Base-by-base conservation (phyloP, 139 green algal genomes). In the Asterochloris erici region DNA sequence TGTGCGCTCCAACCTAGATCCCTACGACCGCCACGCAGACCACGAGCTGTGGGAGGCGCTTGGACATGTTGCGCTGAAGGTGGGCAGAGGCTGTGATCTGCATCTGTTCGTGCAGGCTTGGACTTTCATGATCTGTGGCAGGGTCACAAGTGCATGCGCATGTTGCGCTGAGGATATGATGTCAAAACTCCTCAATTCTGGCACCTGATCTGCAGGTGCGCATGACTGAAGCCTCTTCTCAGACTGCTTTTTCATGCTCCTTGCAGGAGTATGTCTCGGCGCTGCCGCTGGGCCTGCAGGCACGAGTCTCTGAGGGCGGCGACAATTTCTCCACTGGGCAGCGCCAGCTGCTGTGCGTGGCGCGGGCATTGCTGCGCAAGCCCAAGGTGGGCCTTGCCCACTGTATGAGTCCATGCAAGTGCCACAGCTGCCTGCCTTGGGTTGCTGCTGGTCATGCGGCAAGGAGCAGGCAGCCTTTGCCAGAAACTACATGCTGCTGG, bases 281-380 rank as follows among this genome's bases (percentile, higher is more conserved):
- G 71, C 78, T 76, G 73, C 79, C 27, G 69, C 86, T 92, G 0
- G 95, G 95, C 14, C 86, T 99, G 79, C 89, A 96, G 64, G 83
- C 91, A 0, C 74, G 82, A 68, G 88, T 98, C 77, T 83, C 93
- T 74, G 96, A 98, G 84, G 90, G 86, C 12, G 96, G 96, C 28
- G 85, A 90, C 78, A 97, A 97, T 84, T 82, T 98, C 14, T 92
- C 83, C 68, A 87, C 92, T 27, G 96, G 96, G 11, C 93, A 98
- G 89, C 84, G 92, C 0, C 96, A 98, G 91, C 90, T 98, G 76
- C 88, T 98, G 60, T 98, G 95, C 89, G 84, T 99, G 38, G 95
- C 94, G 4, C 85, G 95, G 66, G 76, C 63, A 63, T 85, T 79
- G 73, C 63, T n/a, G 86, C 54, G 28, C 63, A 89, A 76, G 77